phyloP scores from a whole-genome alignment of 495 filamentous ascomycete species.

The Hypomontagnella monticulosa region DNA sequence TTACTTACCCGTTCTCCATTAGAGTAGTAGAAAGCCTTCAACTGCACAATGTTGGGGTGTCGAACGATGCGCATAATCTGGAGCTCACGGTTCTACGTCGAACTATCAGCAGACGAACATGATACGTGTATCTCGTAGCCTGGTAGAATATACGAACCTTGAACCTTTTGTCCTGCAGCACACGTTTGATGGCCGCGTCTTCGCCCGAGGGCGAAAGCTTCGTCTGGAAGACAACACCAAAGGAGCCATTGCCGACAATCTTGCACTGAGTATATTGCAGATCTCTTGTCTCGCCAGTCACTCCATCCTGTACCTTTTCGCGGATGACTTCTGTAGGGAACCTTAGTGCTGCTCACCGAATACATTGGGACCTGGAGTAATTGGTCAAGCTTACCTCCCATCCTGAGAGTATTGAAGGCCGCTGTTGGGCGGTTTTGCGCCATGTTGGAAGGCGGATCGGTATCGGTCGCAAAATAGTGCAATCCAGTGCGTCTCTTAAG shows the following conservation, averaged over 20 bases:
- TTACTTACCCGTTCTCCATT: slow-evolving; percentile 92
- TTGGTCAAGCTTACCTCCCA: slow-evolving; percentile 59
- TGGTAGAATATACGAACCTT: slow-evolving; percentile 69
- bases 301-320: slow-evolving; percentile 98
- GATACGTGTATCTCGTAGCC: slow-evolving; percentile 2
- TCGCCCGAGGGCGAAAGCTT: slow-evolving; percentile 97
- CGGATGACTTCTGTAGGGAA: slow-evolving; percentile 84
- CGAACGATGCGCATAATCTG: slow-evolving; percentile 99
- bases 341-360: slow-evolving; percentile 28
- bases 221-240: slow-evolving; percentile 98
- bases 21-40: slow-evolving; percentile 99
- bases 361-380: slow-evolving; percentile 11
- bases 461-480: slow-evolving; percentile 41
- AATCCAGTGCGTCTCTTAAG: slow-evolving; percentile 47
- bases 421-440: slow-evolving; percentile 60
- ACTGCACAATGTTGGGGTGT: slow-evolving; percentile 97
- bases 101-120: slow-evolving; percentile 48
- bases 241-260: slow-evolving; percentile 99
- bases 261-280: slow-evolving; percentile 99
- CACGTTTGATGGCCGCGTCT: slow-evolving; percentile 98
- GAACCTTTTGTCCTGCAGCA: slow-evolving; percentile 98
- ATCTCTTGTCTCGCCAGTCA: slow-evolving; percentile 94
- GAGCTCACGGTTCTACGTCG: slow-evolving; percentile 88
- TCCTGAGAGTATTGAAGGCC: slow-evolving; percentile 63
- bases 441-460: slow-evolving; percentile 50